phyloP scores from a whole-genome alignment of 768 basidiomycete species.

The Boletus edulis region DNA sequence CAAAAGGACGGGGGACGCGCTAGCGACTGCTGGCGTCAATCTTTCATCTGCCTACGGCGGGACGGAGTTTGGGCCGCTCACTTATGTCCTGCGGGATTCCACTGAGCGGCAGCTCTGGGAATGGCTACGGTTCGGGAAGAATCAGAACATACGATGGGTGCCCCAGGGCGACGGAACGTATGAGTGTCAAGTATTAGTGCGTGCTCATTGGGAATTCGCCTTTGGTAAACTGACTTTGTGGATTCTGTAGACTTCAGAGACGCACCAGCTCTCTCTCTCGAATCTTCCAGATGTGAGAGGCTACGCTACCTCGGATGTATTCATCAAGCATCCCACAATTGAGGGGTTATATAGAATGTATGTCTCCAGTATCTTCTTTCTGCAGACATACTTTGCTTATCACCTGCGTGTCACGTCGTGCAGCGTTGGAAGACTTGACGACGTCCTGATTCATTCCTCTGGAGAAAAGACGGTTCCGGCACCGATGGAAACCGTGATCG shows the following conservation, averaged over 20 bases:
- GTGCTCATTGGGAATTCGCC: not conserved
- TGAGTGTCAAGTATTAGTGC: slow-evolving; percentile 39
- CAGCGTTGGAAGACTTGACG: not conserved
- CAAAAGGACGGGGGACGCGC: slow-evolving; percentile 33
- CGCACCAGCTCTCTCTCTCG: not conserved
- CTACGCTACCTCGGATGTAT: not conserved
- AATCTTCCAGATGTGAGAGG: not conserved
- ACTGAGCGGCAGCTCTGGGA: slow-evolving; percentile 34
- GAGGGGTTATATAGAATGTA: not conserved
- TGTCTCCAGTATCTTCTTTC: not conserved
- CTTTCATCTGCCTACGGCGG: slow-evolving; percentile 35
- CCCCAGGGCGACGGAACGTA: slow-evolving; percentile 36
- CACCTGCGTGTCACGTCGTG: not conserved
- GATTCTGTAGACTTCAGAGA: not conserved
- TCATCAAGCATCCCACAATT: not conserved
- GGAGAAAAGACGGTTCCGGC: slow-evolving; percentile 34
- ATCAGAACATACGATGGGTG: slow-evolving; percentile 31
- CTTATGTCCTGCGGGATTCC: slow-evolving; percentile 2
- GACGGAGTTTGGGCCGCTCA: slow-evolving; percentile 34
- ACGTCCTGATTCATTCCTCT: not conserved
- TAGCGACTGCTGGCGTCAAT: slow-evolving; percentile 36
- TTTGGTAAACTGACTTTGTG: not conserved
- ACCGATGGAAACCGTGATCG: not conserved
- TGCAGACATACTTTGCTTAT: no score
- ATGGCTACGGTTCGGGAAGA: slow-evolving; percentile 28